Conservation (phyloP, 106 monocot species). For the Hemerocallis citrina region DNA sequence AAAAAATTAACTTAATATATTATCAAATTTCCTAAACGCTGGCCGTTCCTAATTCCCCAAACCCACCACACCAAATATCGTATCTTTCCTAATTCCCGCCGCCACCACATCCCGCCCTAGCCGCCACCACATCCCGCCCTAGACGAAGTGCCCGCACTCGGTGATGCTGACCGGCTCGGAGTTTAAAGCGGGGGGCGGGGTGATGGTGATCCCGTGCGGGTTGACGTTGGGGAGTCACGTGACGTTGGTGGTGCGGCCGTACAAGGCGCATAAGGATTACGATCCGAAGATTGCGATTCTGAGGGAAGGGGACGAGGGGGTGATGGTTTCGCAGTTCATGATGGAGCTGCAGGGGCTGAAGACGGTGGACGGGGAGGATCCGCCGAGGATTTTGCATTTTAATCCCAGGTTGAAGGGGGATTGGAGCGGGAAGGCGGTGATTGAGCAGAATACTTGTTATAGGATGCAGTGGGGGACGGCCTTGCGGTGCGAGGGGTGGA, state of each 20-base stretch:
- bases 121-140: too few relatives aligned
- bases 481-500: slow-evolving; percentile 77
- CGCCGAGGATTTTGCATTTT: slow-evolving; percentile 84
- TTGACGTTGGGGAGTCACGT: slow-evolving; percentile 80
- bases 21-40: too few relatives aligned
- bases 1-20: too few relatives aligned
- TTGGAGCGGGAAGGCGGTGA: slow-evolving; percentile 82
- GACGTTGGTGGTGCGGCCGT: slow-evolving; percentile 62
- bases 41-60: too few relatives aligned
- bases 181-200: slow-evolving; percentile 30
- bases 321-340: slow-evolving; percentile 97
- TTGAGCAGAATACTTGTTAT: slow-evolving; percentile 97
- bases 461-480: slow-evolving; percentile 88
- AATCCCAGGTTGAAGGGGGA: slow-evolving; percentile 93
- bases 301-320: slow-evolving; percentile 53
- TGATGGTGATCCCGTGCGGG: slow-evolving; percentile 82
- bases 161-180: slow-evolving; percentile 43
- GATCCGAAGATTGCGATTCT: slow-evolving; percentile 62
- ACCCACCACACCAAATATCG: too few relatives aligned
- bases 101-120: too few relatives aligned
- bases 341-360: slow-evolving; percentile 91
- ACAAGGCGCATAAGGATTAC: slow-evolving; percentile 47
- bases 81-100: too few relatives aligned
- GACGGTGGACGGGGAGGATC: slow-evolving; percentile 93
- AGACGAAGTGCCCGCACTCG: slow-evolving; percentile 74